phyloP scores from a whole-genome alignment of 129 eudicot genomes.

The Erigeron canadensis region DNA sequence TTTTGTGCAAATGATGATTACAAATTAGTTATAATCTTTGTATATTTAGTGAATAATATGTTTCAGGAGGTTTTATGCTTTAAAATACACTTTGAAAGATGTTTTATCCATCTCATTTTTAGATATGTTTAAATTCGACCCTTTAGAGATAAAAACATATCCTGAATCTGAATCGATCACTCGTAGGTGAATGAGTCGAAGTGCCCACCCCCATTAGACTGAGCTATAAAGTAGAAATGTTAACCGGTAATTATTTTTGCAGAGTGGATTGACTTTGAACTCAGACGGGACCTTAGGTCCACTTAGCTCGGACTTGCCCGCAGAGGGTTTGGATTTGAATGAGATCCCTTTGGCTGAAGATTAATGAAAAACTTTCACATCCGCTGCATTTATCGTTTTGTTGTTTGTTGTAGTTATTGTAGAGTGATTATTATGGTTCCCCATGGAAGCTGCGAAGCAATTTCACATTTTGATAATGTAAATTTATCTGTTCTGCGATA shows the following conservation, averaged over 20 bases:
- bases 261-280: constrained; percentile 68
- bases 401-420: constrained; percentile 13
- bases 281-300: constrained; percentile 65
- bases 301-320: constrained; percentile 57
- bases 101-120: too few species aligned
- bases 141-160: too few species aligned
- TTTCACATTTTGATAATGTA: constrained; percentile 1
- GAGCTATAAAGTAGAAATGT: background rate
- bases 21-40: too few species aligned
- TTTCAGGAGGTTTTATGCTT: too few species aligned
- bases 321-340: constrained; percentile 67
- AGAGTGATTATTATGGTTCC: constrained; percentile 6
- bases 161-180: too few species aligned
- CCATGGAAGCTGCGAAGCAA: background rate
- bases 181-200: too few species aligned
- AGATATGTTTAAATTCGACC: too few species aligned
- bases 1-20: too few species aligned
- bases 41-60: too few species aligned
- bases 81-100: too few species aligned
- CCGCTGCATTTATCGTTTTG: background rate
- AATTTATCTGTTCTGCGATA: background rate
- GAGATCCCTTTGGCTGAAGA: constrained; percentile 55
- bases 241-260: constrained; percentile 7
- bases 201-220: too few species aligned
- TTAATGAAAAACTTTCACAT: constrained; percentile 6